Evolutionary conservation across 129 eudicot genomes (phyloP).

Genomic region (Cynara cardunculus): DNA sequence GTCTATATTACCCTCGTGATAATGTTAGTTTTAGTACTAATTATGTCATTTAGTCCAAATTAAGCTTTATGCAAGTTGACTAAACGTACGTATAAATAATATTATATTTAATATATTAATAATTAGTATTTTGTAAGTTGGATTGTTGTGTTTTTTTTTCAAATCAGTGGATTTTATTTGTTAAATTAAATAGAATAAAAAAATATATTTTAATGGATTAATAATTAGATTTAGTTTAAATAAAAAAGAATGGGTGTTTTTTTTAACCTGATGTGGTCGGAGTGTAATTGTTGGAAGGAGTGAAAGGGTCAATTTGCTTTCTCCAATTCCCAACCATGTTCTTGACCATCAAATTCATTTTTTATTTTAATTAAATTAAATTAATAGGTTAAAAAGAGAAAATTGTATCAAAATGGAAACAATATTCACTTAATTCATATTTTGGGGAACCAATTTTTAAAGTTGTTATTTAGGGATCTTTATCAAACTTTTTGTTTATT

Average conservation of each 20-base stretch:
- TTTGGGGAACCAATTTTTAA: too few relatives aligned
- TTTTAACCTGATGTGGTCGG: constrained; percentile 41
- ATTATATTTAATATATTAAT: neutral
- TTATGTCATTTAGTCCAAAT: constrained; percentile 20
- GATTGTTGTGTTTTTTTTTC: neutral
- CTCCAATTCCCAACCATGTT: constrained; percentile 50
- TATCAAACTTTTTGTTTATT: too few relatives aligned
- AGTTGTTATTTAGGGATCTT: too few relatives aligned
- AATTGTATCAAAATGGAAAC: too few relatives aligned
- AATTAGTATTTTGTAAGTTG: neutral
- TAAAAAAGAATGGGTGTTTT: neutral
- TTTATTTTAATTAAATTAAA: neutral
- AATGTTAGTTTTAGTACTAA: neutral
- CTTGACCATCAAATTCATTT: constrained; percentile 17
- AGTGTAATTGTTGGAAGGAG: constrained; percentile 39
- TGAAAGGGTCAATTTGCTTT: constrained; percentile 39
- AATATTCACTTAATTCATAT: too few relatives aligned
- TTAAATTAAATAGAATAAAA: neutral
- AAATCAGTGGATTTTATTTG: neutral
- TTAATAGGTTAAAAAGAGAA: too few relatives aligned
- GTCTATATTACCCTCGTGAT: neutral
- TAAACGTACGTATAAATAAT: neutral
- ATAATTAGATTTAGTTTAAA: neutral
- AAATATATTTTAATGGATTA: neutral
- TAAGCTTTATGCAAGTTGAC: constrained; percentile 22